Evolutionary conservation across 202 grass and related monocot species (phyloP).

Genomic region (Brachypodium distachyon): DNA sequence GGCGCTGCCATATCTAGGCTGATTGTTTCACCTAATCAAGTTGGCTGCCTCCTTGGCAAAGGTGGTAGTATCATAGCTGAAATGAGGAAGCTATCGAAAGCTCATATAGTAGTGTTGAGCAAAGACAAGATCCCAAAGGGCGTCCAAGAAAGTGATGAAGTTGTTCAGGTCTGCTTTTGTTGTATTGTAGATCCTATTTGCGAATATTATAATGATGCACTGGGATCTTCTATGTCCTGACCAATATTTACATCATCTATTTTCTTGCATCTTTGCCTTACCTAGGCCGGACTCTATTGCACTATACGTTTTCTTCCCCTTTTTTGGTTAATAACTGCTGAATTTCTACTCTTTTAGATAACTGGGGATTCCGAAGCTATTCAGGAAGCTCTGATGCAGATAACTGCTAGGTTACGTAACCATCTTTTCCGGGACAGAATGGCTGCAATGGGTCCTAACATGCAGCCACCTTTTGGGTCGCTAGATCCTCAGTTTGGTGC

Average conservation of each 20-base stretch:
- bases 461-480: conserved; percentile 44
- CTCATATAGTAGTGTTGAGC: conserved; percentile 69
- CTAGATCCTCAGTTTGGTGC: conserved; percentile 67
- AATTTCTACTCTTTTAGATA: conserved; percentile 44
- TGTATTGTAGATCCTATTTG: background rate
- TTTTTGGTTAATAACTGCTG: conserved; percentile 5
- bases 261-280: conserved; percentile 9
- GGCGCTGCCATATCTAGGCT: conserved; percentile 40
- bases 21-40: conserved; percentile 66
- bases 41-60: conserved; percentile 89
- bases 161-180: conserved; percentile 67
- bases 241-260: conserved; percentile 1
- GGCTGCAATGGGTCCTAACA: conserved; percentile 36
- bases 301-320: background rate
- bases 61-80: conserved; percentile 80
- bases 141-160: conserved; percentile 66
- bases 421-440: conserved; percentile 74
- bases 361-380: conserved; percentile 62
- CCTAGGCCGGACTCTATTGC: background rate
- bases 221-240: background rate
- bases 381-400: conserved; percentile 87
- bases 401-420: conserved; percentile 80
- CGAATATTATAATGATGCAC: conserved; percentile 8
- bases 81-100: conserved; percentile 92
- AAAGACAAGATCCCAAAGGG: conserved; percentile 72